phyloP scores from a whole-genome alignment of 257 asterid genomes.

The Coffea eugenioides region DNA sequence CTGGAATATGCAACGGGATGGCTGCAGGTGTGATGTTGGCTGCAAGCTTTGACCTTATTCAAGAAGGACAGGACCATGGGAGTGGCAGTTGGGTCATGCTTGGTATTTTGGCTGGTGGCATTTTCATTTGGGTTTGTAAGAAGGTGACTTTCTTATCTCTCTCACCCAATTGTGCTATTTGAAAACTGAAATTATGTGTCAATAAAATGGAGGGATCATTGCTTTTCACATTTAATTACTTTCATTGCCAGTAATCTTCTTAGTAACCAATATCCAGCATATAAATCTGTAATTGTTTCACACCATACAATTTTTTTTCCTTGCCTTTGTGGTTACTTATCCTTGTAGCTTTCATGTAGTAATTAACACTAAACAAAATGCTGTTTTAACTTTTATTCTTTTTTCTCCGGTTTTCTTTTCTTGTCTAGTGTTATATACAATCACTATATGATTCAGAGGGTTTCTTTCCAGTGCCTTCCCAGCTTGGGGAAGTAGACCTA shows the following conservation, averaged over 20 bases:
- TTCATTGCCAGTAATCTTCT: neutral
- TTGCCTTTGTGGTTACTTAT: neutral
- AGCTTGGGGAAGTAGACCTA: neutral
- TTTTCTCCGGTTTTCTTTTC: neutral
- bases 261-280: neutral
- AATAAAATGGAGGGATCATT: slow-evolving; percentile 11
- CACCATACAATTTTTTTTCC: neutral
- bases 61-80: slow-evolving; percentile 96
- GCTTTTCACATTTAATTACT: neutral
- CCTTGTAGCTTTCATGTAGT: neutral
- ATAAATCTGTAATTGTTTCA: neutral
- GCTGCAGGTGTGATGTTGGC: slow-evolving; percentile 99
- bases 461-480: neutral
- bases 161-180: neutral
- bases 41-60: slow-evolving; percentile 97
- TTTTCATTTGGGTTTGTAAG: slow-evolving; percentile 93
- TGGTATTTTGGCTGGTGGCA: slow-evolving; percentile 90
- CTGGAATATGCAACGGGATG: slow-evolving; percentile 97
- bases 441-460: neutral
- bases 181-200: neutral
- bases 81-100: slow-evolving; percentile 95
- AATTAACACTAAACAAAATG: neutral
- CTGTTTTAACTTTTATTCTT: neutral
- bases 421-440: neutral
- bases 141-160: slow-evolving; percentile 50